A percentile compares a stretch with the other conserved stretches of the same genome.
Evolutionary conservation across 306 rosid genomes (phyloP).

Genomic region (Oxytropis ochrocephala): DNA sequence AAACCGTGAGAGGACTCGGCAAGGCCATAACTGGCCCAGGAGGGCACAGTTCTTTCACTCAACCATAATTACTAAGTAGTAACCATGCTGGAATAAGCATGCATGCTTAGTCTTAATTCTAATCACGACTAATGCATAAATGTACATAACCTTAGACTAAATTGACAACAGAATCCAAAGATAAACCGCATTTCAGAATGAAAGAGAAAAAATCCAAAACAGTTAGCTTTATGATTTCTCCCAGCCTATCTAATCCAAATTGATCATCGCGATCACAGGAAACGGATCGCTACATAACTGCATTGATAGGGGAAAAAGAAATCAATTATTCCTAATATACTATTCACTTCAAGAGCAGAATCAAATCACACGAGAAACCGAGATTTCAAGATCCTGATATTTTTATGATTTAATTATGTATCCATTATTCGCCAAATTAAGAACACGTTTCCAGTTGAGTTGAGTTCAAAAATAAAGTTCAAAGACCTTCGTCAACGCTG

Average conservation of each 20-base stretch:
- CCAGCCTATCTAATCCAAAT: neutral
- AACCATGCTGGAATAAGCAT: neutral
- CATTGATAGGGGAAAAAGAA: neutral
- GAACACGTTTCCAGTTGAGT: neutral
- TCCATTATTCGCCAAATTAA: neutral
- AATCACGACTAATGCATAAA: neutral
- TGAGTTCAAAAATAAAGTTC: neutral
- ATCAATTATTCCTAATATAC: neutral
- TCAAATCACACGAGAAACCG: neutral
- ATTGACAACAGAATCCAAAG: too few species aligned
- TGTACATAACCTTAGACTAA: neutral
- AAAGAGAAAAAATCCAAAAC: neutral
- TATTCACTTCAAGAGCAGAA: neutral
- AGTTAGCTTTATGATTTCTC: neutral
- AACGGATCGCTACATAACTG: neutral
- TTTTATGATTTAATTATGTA: neutral
- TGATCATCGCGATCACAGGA: neutral
- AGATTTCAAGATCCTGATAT: neutral
- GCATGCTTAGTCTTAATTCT: neutral
- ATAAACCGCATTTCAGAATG: neutral
- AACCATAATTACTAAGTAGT: neutral
- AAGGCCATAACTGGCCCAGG: neutral
- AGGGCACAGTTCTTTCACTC: neutral
- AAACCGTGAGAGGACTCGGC: neutral
- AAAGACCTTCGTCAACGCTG: neutral